These are phyloP conservation scores for Trichoderma sp. DNA, from an alignment of 2,329 filamentous ascomycete genomes.

Conservation along the genomic window DNA sequence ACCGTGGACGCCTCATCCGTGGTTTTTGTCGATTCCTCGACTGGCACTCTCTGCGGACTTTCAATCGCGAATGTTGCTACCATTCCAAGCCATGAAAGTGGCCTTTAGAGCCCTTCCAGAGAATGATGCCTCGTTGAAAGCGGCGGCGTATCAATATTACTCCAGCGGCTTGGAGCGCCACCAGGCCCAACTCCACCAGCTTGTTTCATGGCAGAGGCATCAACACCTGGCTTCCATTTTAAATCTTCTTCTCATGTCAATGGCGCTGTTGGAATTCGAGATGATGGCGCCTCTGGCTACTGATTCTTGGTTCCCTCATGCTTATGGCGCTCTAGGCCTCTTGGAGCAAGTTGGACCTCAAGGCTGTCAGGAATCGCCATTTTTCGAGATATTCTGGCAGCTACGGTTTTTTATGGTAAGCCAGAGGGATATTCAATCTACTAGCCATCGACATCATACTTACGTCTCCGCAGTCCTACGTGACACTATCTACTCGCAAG, in stretches of 20 bases:
- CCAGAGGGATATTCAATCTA: too few species aligned
- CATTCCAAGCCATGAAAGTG: neutral
- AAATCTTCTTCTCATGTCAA: neutral
- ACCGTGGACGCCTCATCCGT: constrained; percentile 13
- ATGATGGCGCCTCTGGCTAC: constrained; percentile 9
- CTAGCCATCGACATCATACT: neutral
- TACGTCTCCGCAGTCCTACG: neutral
- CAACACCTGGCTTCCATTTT: neutral
- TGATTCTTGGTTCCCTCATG: constrained; percentile 14
- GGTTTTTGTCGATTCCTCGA: neutral
- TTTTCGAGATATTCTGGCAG: constrained; percentile 18
- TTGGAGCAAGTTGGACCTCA: neutral
- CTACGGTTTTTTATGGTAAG: constrained; percentile 5
- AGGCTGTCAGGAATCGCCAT: constrained; percentile 10
- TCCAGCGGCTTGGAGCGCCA: neutral
- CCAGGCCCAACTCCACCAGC: neutral
- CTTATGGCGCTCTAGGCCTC: neutral
- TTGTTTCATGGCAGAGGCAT: neutral
- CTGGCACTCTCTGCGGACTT: neutral
- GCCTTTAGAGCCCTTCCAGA: neutral
- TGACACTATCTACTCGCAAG: neutral
- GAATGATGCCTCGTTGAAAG: neutral
- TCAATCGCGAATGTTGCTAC: neutral
- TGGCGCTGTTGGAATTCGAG: constrained; percentile 17
- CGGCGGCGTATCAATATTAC: neutral